Evolutionary conservation across 2,329 filamentous ascomycete species (phyloP).

Genomic region (Monilinia laxa): DNA sequence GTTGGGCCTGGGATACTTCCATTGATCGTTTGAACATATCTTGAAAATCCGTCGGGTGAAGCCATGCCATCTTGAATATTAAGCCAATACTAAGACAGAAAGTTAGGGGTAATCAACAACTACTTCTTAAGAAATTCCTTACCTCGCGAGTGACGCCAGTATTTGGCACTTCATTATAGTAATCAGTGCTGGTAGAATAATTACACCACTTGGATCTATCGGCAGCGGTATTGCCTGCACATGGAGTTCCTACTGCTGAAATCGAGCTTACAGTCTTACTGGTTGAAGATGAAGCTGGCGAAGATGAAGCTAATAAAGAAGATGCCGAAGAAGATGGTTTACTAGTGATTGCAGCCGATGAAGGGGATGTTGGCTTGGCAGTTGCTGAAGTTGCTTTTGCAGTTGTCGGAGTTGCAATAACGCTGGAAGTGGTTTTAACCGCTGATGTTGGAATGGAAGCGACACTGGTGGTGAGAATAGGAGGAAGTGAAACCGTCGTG

Average conservation of each 20-base stretch:
- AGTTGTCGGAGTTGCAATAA: background rate
- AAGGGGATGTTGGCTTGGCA: background rate
- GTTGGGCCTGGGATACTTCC: constrained; percentile 39
- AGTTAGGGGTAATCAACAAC: constrained; percentile 29
- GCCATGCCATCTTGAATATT: constrained; percentile 26
- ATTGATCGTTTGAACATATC: constrained; percentile 37
- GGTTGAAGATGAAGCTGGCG: background rate
- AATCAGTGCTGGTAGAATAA: constrained; percentile 47
- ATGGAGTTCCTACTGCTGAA: constrained; percentile 13
- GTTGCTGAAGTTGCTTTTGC: background rate
- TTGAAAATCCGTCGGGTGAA: constrained; percentile 36
- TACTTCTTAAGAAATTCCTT: background rate
- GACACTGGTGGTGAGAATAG: constrained; percentile 1
- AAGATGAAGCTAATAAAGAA: background rate
- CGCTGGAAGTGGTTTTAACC: background rate
- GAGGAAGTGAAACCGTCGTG: constrained; percentile 12
- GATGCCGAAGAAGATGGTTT: background rate
- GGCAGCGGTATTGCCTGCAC: constrained; percentile 21
- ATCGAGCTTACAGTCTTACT: constrained; percentile 2
- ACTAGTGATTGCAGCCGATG: background rate
- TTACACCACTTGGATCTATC: constrained; percentile 45
- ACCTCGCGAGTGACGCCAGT: constrained; percentile 49
- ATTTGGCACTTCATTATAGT: constrained; percentile 40
- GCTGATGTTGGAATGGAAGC: background rate
- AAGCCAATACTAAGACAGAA: constrained; percentile 25